These are phyloP conservation scores for Aspergillus niger DNA, from an alignment of 2,329 filamentous ascomycete genomes.

Conservation along the genomic window DNA sequence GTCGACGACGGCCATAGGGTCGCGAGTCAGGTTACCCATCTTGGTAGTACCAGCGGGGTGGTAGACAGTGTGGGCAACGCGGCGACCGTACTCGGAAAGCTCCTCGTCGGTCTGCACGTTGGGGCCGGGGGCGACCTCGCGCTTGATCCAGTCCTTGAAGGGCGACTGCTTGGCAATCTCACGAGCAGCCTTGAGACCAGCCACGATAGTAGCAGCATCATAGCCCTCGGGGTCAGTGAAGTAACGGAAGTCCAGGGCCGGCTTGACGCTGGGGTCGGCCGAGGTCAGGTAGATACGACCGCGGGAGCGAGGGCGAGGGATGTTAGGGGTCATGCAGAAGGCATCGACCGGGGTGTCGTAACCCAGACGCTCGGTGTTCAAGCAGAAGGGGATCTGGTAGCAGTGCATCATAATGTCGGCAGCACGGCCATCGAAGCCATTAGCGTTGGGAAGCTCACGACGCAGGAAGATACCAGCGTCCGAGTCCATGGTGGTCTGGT, in stretches of 20 bases:
- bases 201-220: conserved; percentile 78
- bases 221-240: conserved; percentile 86
- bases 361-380: conserved; percentile 80
- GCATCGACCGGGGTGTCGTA: conserved; percentile 72
- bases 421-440: conserved; percentile 69
- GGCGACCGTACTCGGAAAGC: conserved; percentile 76
- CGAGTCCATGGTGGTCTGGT: conserved; percentile 88
- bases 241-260: conserved; percentile 84
- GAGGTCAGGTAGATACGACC: conserved; percentile 78
- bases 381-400: conserved; percentile 90
- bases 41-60: conserved; percentile 87
- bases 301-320: conserved; percentile 76
- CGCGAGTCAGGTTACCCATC: conserved; percentile 74
- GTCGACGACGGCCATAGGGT: conserved; percentile 79
- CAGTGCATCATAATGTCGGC: conserved; percentile 96
- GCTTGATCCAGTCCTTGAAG: conserved; percentile 81
- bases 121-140: conserved; percentile 77
- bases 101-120: conserved; percentile 74
- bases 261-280: conserved; percentile 73
- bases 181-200: conserved; percentile 75
- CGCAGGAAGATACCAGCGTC: conserved; percentile 88
- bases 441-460: conserved; percentile 70
- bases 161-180: conserved; percentile 73
- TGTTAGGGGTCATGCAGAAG: conserved; percentile 93
- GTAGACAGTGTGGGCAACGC: conserved; percentile 84